A percentile compares a stretch with the other conserved stretches of the same genome.
phyloP scores from a whole-genome alignment of 2,329 filamentous ascomycete genomes.

The Stenocarpella maydis region DNA sequence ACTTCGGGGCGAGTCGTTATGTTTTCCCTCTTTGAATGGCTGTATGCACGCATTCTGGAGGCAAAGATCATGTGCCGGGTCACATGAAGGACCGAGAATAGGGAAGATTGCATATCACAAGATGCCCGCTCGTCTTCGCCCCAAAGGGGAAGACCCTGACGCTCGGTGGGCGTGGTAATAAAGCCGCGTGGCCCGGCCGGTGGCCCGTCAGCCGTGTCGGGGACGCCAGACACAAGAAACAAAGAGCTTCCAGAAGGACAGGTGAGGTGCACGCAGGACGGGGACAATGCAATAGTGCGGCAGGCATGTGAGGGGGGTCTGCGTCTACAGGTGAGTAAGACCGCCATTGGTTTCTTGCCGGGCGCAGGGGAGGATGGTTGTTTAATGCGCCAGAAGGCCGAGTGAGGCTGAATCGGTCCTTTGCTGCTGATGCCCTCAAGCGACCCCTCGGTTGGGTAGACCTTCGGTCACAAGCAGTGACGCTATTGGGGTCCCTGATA shows the following conservation, averaged over 20 bases:
- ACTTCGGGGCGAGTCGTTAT: background rate
- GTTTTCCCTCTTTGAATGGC: background rate
- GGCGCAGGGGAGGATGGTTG: background rate
- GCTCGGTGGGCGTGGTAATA: conserved; percentile 19
- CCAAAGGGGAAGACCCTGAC: conserved; percentile 3
- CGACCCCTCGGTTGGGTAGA: conserved; percentile 1
- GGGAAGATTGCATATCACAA: background rate
- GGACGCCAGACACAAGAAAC: no score
- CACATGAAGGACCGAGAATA: background rate
- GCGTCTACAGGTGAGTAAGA: background rate
- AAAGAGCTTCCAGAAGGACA: background rate
- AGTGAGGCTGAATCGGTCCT: conserved; percentile 13
- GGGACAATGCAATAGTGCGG: background rate
- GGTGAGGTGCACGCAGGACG: background rate
- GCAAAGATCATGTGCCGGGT: background rate
- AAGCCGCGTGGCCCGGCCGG: conserved; percentile 21
- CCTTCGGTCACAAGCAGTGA: background rate
- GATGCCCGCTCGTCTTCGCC: no score
- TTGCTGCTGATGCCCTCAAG: background rate
- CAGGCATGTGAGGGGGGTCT: background rate
- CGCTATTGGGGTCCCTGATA: background rate
- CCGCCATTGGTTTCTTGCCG: background rate
- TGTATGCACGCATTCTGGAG: background rate
- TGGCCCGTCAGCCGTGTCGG: background rate
- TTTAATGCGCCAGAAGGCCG: conserved; percentile 3